Evolutionary conservation across 2,329 filamentous ascomycete genomes (phyloP).

Genomic region (Colletotrichum liriopes): DNA sequence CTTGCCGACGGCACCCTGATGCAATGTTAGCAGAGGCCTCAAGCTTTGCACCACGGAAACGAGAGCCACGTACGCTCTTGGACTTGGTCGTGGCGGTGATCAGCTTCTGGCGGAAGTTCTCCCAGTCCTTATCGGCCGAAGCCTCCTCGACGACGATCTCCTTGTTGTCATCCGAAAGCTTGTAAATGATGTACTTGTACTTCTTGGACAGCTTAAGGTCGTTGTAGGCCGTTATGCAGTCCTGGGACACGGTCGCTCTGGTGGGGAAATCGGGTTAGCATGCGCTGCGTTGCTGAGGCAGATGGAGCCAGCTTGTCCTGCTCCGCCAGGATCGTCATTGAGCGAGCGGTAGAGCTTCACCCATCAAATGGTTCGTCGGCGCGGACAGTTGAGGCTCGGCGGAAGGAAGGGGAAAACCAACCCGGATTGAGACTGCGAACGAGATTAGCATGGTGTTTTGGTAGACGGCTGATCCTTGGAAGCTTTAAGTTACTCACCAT

Average conservation of each 20-base stretch:
- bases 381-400: conserved; percentile 20
- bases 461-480: conserved; percentile 37
- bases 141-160: conserved; percentile 86
- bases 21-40: conserved; percentile 24
- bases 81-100: conserved; percentile 80
- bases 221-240: conserved; percentile 82
- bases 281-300: conserved; percentile 27
- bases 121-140: conserved; percentile 77
- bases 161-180: conserved; percentile 87
- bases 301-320: conserved; percentile 42
- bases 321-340: conserved; percentile 40
- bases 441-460: conserved; percentile 34
- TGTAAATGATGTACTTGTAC: conserved; percentile 91
- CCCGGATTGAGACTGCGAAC: conserved; percentile 76
- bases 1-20: conserved; percentile 71
- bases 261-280: conserved; percentile 32
- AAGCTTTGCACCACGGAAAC: conserved; percentile 25
- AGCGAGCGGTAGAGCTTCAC: conserved; percentile 31
- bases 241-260: conserved; percentile 80
- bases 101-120: conserved; percentile 83
- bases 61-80: conserved; percentile 69
- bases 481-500: conserved; percentile 56
- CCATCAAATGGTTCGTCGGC: conserved; percentile 30
- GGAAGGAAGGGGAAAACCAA: conserved; percentile 61
- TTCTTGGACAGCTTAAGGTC: conserved; percentile 87